Evolutionary conservation across 371 early-diverging fungal species (phyloP), one percentile per base, ranked within the genome.

Genomic region (Lichtheimia ornata): DNA sequence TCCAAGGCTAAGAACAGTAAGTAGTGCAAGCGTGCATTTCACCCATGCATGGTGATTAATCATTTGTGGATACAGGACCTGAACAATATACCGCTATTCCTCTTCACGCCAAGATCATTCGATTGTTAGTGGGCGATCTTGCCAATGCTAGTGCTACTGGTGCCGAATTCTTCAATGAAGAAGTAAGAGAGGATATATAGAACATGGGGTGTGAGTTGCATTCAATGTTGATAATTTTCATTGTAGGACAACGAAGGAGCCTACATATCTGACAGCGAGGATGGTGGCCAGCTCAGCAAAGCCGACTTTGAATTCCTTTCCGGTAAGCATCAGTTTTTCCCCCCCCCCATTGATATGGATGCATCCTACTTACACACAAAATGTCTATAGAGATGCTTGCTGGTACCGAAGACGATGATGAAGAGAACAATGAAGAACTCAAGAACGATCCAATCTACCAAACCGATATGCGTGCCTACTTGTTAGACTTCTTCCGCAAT

Each of bases 51-150:
- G 35, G 9, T 35, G 35, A 1, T 35, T 35, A 35, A 35, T 35
- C 11, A 6, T 11, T 1, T 35, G 35, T 6, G 11, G 6, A 47
- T n/a, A 1, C 75, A 91, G 91, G 83, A 42, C 91, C 92, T 28
- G 92, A 94, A 42, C 88, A 91, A 58, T 95, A 85, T 73, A 88
- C 88, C 4, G 71, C 79, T 24, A 83, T 95, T 30, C 87, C 94
- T 4, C 88, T 93, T 45, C 77, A 88, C 4, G 86, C 83, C 55
- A 95, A 94, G 76, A 93, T 94, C 12, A 68, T 96, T 53, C 91
- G 90, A 65, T 78, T 97, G 4, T 77, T 97, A 9, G 65, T 94
- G 12, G 81, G 79, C 15, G 95, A 96, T 58, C 67, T 90, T 53
- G 84, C 87, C 12, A 87, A 81, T 66, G 76, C 81, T 27, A 62